Conservation (phyloP, 768 basidiomycete species). For the Boletus sp. region DNA sequence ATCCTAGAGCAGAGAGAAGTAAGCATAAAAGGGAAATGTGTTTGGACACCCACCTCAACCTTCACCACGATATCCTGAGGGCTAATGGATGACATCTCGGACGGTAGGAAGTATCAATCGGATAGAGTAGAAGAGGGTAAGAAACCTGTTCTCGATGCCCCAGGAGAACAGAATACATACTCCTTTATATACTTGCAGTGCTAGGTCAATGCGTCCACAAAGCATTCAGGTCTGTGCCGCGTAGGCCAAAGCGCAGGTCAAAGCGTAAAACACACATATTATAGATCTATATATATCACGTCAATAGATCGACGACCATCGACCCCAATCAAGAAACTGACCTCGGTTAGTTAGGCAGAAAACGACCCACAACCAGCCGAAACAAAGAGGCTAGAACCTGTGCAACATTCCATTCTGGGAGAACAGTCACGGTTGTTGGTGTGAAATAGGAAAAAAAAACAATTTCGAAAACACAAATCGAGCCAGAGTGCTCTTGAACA, state of each 20-base stretch:
- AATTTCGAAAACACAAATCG: no score
- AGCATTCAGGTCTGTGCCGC: neutral
- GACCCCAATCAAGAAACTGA: no score
- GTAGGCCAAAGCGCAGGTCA: neutral
- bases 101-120: neutral
- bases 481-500: no score
- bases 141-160: no score
- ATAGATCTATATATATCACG: neutral
- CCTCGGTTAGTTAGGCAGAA: no score
- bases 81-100: neutral
- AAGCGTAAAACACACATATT: neutral
- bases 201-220: neutral
- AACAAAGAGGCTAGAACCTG: no score
- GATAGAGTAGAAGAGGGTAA: no score
- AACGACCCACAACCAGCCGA: no score
- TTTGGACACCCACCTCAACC: neutral
- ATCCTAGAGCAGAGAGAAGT: neutral
- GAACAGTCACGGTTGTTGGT: no score
- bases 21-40: neutral
- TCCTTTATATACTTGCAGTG: neutral
- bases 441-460: no score
- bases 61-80: neutral
- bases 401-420: no score
- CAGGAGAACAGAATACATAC: neutral
- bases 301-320: no score